These are phyloP conservation scores for Penicillium griseofulvum DNA, from an alignment of 2,329 filamentous ascomycete species.

Conservation along the genomic window DNA sequence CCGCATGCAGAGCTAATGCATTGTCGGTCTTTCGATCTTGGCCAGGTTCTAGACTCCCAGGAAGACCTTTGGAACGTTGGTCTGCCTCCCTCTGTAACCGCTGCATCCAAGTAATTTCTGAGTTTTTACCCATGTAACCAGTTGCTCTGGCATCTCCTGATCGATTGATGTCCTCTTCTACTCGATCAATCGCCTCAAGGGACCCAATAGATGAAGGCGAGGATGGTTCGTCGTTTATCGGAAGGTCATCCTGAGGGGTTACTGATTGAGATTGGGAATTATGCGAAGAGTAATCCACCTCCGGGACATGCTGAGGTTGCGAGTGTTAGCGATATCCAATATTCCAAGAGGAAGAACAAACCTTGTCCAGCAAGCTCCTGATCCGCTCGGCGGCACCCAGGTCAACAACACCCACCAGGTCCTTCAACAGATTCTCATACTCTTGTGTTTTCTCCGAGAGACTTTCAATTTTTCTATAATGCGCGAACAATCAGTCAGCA, in stretches of 20 bases:
- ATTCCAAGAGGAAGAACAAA: conserved; percentile 15
- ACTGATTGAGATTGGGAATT: conserved; percentile 29
- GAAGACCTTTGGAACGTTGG: conserved; percentile 29
- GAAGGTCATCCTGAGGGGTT: conserved; percentile 30
- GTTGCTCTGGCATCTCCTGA: conserved; percentile 37
- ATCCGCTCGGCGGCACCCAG: conserved; percentile 37
- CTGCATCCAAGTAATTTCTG: conserved; percentile 48
- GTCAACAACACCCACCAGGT: conserved; percentile 35
- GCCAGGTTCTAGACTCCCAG: conserved; percentile 28
- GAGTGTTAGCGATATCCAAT: conserved; percentile 2
- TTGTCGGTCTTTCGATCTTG: conserved; percentile 28
- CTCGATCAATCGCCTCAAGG: conserved; percentile 46
- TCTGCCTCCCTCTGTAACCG: conserved; percentile 40
- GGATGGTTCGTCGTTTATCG: conserved; percentile 26
- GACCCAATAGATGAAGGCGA: conserved; percentile 42
- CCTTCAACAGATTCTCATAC: conserved; percentile 41
- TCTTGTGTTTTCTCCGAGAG: conserved; percentile 34
- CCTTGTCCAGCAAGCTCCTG: conserved; percentile 38
- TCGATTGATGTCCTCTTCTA: conserved; percentile 46
- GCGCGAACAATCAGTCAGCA: conserved; percentile 9
- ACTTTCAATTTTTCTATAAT: conserved; percentile 34
- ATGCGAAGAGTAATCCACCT: conserved; percentile 22
- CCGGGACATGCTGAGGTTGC: conserved; percentile 22
- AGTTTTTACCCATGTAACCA: conserved; percentile 48
- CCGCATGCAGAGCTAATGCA: conserved; percentile 33